phyloP scores from a whole-genome alignment of 306 rosid species.

The Quercus dentata region DNA sequence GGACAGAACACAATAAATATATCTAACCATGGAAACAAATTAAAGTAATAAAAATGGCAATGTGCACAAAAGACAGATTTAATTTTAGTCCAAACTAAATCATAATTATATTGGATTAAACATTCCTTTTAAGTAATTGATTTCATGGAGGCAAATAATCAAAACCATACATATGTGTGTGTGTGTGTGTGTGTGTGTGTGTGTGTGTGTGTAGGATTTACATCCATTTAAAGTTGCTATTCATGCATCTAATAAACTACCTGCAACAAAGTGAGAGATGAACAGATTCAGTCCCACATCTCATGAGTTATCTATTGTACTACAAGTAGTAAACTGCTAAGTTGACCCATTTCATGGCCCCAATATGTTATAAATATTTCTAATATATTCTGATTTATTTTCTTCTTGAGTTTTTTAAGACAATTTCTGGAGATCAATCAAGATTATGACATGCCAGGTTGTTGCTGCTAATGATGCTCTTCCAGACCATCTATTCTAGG shows the following conservation, averaged over 20 bases:
- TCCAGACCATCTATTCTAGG: background rate
- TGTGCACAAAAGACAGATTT: no score
- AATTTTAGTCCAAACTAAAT: background rate
- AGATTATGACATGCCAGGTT: no score
- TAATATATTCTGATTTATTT: no score
- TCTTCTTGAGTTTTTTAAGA: no score
- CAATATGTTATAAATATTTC: no score
- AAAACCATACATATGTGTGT: background rate
- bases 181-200: background rate
- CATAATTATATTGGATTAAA: background rate
- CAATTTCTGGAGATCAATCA: no score
- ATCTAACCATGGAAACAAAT: background rate
- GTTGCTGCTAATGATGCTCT: no score
- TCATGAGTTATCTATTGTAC: background rate
- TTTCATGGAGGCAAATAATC: background rate
- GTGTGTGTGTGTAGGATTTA: background rate
- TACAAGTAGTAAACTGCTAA: no score
- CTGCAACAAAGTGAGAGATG: background rate
- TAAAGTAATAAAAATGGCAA: background rate
- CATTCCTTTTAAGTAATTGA: background rate
- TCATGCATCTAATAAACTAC: background rate
- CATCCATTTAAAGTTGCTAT: background rate
- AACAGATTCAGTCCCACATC: background rate
- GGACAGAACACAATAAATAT: background rate
- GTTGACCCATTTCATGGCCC: no score